These are phyloP conservation scores for Nicotiana knightiana DNA, from an alignment of 257 asterid species.

Conservation along the genomic window DNA sequence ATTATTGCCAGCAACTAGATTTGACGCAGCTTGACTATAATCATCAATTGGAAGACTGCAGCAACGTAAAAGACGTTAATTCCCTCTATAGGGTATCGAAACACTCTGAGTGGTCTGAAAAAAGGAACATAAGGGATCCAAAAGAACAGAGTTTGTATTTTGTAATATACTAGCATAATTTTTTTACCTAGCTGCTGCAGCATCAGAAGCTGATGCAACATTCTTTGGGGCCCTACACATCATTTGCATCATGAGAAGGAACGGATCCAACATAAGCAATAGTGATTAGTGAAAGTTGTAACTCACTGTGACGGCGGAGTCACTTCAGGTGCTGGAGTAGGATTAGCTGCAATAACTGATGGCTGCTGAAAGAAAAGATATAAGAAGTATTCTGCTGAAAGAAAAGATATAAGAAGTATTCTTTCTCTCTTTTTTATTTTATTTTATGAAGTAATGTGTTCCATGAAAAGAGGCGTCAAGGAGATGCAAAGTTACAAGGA, in stretches of 20 bases:
- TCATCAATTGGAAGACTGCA: slow-evolving; percentile 36
- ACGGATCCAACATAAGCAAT: neutral
- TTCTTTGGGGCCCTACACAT: slow-evolving; percentile 39
- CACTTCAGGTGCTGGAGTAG: slow-evolving; percentile 44
- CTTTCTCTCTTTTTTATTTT: neutral
- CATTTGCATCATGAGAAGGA: slow-evolving; percentile 16
- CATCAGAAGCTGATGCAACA: slow-evolving; percentile 36
- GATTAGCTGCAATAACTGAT: slow-evolving; percentile 35
- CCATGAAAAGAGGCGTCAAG: too few species aligned
- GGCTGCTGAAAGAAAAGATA: slow-evolving; percentile 37
- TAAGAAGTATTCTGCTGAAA: slow-evolving; percentile 16
- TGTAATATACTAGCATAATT: neutral
- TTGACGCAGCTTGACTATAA: slow-evolving; percentile 46
- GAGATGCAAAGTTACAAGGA: too few species aligned
- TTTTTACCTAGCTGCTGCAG: slow-evolving; percentile 38
- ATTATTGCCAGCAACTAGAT: slow-evolving; percentile 42
- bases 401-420: slow-evolving; percentile 9
- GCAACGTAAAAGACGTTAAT: slow-evolving; percentile 18
- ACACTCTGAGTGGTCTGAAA: too few species aligned
- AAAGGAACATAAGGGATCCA: neutral
- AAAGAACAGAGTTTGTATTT: neutral
- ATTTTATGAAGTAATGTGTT: too few species aligned
- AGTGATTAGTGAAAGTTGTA: slow-evolving; percentile 6
- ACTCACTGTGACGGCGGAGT: slow-evolving; percentile 48
- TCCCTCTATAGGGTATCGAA: neutral